Conservation (phyloP, 1,284 basidiomycete genomes). For the Omphalotus olearius region DNA sequence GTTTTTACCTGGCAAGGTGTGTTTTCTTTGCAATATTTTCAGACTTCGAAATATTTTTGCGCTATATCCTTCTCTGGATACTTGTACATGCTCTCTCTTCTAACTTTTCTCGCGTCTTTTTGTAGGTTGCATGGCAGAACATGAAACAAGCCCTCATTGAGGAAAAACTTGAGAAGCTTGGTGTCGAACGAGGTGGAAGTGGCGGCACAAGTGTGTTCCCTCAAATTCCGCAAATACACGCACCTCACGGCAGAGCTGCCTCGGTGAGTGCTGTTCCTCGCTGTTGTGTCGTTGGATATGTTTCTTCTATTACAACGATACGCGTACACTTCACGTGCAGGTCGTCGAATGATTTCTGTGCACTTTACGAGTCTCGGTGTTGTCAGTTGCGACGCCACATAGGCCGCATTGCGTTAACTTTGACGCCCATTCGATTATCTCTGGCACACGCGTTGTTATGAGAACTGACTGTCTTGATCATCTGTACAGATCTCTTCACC, state of each 20-base stretch:
- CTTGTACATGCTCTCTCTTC: not conserved
- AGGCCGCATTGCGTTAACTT: not conserved
- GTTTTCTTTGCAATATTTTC: conserved; percentile 16
- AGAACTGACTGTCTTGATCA: not conserved
- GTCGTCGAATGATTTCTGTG: not conserved
- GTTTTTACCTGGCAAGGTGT: conserved; percentile 76
- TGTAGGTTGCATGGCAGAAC: conserved; percentile 65
- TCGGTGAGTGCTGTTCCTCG: conserved; percentile 48
- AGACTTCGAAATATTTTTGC: conserved; percentile 2
- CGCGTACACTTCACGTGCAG: not conserved
- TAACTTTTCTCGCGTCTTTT: no score
- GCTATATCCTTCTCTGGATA: conserved; percentile 8
- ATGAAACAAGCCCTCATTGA: conserved; percentile 70
- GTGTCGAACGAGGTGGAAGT: conserved; percentile 54
- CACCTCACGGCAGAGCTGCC: conserved; percentile 72
- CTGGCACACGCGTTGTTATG: not conserved
- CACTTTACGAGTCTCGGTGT: conserved; percentile 1
- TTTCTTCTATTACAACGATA: not conserved
- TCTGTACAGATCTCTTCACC: conserved; percentile 73
- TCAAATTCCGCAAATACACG: conserved; percentile 54
- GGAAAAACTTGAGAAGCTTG: conserved; percentile 72
- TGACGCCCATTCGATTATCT: conserved; percentile 4
- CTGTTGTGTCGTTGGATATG: not conserved
- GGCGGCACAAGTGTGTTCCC: conserved; percentile 37
- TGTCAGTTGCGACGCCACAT: not conserved